Conservation (phyloP, 345 rosid genomes). For the Sisymbrium irio region DNA sequence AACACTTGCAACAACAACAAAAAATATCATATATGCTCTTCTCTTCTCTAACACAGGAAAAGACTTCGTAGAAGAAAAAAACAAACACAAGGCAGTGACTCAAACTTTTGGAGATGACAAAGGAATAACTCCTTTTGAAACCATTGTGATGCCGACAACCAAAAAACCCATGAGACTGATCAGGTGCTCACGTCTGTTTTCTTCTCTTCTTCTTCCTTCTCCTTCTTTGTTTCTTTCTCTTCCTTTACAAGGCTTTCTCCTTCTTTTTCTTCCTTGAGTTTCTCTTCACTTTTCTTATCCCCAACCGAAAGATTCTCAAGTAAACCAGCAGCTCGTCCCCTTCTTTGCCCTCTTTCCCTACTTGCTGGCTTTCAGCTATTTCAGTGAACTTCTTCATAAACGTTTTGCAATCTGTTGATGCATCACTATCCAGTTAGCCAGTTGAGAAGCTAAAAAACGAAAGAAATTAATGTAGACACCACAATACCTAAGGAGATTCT, state of each 20-base stretch:
- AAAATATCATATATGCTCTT: background rate
- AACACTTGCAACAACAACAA: background rate
- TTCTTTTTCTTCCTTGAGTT: conserved; percentile 31
- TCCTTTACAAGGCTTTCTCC: conserved; percentile 27
- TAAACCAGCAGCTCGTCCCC: conserved; percentile 66
- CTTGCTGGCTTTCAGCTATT: conserved; percentile 63
- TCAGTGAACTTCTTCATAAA: conserved; percentile 79
- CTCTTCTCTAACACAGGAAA: background rate
- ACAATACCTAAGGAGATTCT: background rate
- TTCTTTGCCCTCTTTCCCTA: conserved; percentile 58
- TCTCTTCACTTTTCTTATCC: conserved; percentile 48
- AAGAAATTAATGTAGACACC: background rate
- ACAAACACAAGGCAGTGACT: background rate
- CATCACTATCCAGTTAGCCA: background rate
- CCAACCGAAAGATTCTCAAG: conserved; percentile 61
- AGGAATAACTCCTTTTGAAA: background rate
- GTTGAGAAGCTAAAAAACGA: background rate
- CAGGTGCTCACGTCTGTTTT: conserved; percentile 34
- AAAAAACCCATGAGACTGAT: background rate
- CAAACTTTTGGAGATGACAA: conserved; percentile 5
- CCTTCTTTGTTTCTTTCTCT: conserved; percentile 33
- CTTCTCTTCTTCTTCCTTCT: conserved; percentile 39
- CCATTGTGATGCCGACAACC: background rate
- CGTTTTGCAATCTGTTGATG: conserved; percentile 62
- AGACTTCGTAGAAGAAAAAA: background rate